A percentile compares a stretch with the other conserved stretches of the same genome.
These are phyloP conservation scores for Laetiporus sulphureus DNA, from an alignment of 1,284 basidiomycete species.

Conservation along the genomic window DNA sequence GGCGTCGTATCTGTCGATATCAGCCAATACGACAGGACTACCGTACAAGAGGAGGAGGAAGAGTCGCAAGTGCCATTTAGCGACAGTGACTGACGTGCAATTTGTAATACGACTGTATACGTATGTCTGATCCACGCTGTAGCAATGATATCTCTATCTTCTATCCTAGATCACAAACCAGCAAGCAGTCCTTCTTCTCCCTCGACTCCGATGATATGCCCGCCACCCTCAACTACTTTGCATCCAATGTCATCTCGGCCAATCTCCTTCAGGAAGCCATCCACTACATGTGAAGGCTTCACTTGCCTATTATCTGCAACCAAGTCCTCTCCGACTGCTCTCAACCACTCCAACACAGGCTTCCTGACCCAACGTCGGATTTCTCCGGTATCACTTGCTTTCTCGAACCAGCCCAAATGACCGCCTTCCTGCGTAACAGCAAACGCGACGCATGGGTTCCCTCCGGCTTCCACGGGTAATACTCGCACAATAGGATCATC, in stretches of 20 bases:
- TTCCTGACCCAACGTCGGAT: slow-evolving; percentile 63
- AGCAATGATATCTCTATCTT: neutral
- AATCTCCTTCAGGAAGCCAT: slow-evolving; percentile 55
- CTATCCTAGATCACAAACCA: slow-evolving; percentile 28
- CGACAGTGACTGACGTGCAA: slow-evolving; percentile 61
- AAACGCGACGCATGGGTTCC: slow-evolving; percentile 63
- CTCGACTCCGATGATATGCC: slow-evolving; percentile 31
- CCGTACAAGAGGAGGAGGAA: slow-evolving; percentile 53
- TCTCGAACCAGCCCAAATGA: slow-evolving; percentile 93
- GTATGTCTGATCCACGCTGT: neutral
- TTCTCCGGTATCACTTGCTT: slow-evolving; percentile 35
- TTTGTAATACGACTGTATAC: slow-evolving; percentile 10
- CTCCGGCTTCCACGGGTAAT: slow-evolving; percentile 52
- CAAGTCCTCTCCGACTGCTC: slow-evolving; percentile 49
- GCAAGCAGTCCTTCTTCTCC: slow-evolving; percentile 33
- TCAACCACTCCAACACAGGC: slow-evolving; percentile 75
- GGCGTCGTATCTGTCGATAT: slow-evolving; percentile 81
- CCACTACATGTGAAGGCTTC: slow-evolving; percentile 36
- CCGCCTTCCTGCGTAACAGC: slow-evolving; percentile 79
- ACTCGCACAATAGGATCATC: slow-evolving; percentile 86
- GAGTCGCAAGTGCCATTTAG: slow-evolving; percentile 66
- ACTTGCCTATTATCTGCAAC: slow-evolving; percentile 28
- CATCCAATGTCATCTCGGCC: slow-evolving; percentile 44
- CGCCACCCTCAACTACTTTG: slow-evolving; percentile 33
- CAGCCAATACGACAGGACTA: slow-evolving; percentile 77